phyloP scores from a whole-genome alignment of 192 early-diverging fungal genomes.

The Linnemannia hyalina region DNA sequence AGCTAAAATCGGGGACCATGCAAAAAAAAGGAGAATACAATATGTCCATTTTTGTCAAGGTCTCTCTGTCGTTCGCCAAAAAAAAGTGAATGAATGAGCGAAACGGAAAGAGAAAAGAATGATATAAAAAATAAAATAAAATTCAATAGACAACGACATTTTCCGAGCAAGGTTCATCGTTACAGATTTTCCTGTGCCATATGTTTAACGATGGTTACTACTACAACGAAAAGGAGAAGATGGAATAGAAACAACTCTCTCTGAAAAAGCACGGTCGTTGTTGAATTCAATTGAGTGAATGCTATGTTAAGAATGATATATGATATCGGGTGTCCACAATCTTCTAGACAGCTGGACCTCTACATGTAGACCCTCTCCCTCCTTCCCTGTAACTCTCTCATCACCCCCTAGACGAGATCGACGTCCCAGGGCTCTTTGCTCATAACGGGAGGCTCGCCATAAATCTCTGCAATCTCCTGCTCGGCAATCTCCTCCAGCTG shows the following conservation, averaged over 20 bases:
- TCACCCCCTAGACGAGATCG: slow-evolving; percentile 30
- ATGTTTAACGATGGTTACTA: not conserved
- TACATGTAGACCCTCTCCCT: not conserved
- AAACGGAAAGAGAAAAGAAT: no score
- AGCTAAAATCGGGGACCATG: not conserved
- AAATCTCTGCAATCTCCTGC: slow-evolving; percentile 53
- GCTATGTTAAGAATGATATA: not conserved
- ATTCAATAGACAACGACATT: not conserved
- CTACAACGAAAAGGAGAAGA: not conserved
- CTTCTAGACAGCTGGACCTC: no score
- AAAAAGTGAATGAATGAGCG: no score
- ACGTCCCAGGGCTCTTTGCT: slow-evolving; percentile 52
- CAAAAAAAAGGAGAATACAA: not conserved
- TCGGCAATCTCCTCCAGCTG: slow-evolving; percentile 55
- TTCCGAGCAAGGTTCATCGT: not conserved
- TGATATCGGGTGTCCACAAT: not conserved
- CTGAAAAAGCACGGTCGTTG: no score
- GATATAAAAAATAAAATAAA: not conserved
- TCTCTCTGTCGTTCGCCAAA: not conserved
- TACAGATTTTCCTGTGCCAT: not conserved
- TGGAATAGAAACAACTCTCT: not conserved
- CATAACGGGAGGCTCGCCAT: slow-evolving; percentile 45
- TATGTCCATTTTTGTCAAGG: not conserved
- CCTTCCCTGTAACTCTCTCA: not conserved
- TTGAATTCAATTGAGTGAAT: no score